phyloP scores from a whole-genome alignment of 768 basidiomycete genomes.

The Suillus americanus region DNA sequence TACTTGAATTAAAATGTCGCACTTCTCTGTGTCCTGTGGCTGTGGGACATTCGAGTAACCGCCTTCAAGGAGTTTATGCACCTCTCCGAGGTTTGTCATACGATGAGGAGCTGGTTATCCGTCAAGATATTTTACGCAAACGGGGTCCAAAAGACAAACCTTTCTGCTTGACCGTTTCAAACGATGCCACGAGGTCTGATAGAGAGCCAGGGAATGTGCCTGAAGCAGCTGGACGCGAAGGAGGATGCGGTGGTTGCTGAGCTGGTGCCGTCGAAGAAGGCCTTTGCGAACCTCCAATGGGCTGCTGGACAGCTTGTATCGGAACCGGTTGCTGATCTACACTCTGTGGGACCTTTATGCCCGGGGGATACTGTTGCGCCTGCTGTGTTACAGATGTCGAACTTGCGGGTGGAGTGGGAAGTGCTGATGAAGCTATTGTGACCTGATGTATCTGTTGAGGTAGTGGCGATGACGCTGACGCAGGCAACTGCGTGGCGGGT shows the following conservation, averaged over 20 bases:
- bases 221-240: constrained; percentile 39
- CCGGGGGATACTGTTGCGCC: constrained; percentile 63
- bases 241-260: constrained; percentile 36
- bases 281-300: constrained; percentile 43
- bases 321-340: constrained; percentile 36
- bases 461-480: constrained; percentile 45
- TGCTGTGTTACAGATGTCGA: constrained; percentile 33
- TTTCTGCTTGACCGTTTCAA: constrained; percentile 96
- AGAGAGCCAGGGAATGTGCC: constrained; percentile 77
- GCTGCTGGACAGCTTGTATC: constrained; percentile 28
- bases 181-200: constrained; percentile 90
- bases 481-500: constrained; percentile 28
- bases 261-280: constrained; percentile 54
- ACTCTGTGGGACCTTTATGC: constrained; percentile 55
- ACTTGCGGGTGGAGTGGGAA: constrained; percentile 16
- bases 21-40: constrained; percentile 96
- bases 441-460: constrained; percentile 49
- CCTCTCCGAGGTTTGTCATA: constrained; percentile 83
- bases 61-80: constrained; percentile 93
- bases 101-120: constrained; percentile 62
- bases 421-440: constrained; percentile 10
- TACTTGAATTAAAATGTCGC: constrained; percentile 34
- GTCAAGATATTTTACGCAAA: background rate
- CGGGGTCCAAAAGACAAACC: constrained; percentile 46
- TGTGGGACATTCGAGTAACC: constrained; percentile 87